phyloP scores from a whole-genome alignment of 441 rosid species.

The Pelargonium myrrhifolium region DNA sequence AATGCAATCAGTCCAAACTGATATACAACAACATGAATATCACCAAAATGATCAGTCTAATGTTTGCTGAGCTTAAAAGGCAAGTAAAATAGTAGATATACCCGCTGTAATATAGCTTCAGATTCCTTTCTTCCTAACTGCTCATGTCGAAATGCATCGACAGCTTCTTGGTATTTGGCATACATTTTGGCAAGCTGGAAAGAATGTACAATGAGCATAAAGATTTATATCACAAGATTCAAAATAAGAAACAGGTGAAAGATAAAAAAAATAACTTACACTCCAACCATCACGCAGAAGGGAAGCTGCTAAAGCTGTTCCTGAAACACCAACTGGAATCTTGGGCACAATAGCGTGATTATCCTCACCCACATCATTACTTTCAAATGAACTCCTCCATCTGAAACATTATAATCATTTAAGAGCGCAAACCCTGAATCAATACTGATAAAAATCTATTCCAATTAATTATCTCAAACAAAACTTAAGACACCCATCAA shows the following conservation, averaged over 20 bases:
- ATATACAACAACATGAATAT: background rate
- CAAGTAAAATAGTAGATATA: slow-evolving; percentile 26
- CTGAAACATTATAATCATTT: slow-evolving; percentile 30
- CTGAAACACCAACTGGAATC: slow-evolving; percentile 87
- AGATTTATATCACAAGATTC: background rate
- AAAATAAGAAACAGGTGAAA: slow-evolving; percentile 14
- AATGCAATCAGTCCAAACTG: too few species aligned
- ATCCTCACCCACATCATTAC: slow-evolving; percentile 40
- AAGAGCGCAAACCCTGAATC: background rate
- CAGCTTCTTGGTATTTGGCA: slow-evolving; percentile 93
- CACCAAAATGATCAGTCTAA: background rate
- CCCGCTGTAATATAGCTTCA: slow-evolving; percentile 85
- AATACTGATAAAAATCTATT: background rate
- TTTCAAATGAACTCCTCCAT: slow-evolving; percentile 31
- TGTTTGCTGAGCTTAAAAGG: background rate
- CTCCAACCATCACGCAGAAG: slow-evolving; percentile 99
- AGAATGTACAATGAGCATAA: slow-evolving; percentile 14
- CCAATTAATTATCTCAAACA: background rate
- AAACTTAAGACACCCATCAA: background rate
- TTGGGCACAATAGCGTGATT: slow-evolving; percentile 43
- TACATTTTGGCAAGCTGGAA: slow-evolving; percentile 85
- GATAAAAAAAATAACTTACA: slow-evolving; percentile 46
- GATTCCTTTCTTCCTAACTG: slow-evolving; percentile 93
- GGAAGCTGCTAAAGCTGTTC: slow-evolving; percentile 94
- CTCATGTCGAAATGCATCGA: slow-evolving; percentile 94